Evolutionary conservation across 495 filamentous ascomycete species (phyloP).

Genomic region (Paragyromitra xinjiangensis): DNA sequence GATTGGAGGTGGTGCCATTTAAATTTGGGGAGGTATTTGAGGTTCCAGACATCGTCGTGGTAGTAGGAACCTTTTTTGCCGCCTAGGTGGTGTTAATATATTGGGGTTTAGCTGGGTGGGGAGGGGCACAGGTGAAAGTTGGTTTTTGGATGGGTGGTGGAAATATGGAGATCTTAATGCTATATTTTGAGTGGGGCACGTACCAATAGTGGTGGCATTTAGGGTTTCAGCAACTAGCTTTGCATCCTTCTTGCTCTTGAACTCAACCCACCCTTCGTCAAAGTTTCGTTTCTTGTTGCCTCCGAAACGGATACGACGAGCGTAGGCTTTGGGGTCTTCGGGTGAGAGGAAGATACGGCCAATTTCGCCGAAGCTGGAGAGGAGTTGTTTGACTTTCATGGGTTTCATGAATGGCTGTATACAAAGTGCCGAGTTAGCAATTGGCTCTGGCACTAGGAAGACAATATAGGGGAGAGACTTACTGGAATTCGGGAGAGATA

Average conservation of each 20-base stretch:
- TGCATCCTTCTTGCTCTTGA: slow-evolving; percentile 76
- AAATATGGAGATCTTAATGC: background rate
- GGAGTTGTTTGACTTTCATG: slow-evolving; percentile 75
- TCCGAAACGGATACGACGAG: slow-evolving; percentile 69
- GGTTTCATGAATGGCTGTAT: slow-evolving; percentile 86
- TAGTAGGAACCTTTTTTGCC: slow-evolving; percentile 90
- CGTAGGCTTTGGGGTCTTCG: slow-evolving; percentile 71
- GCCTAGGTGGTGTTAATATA: slow-evolving; percentile 59
- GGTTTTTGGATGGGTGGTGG: too few relatives aligned
- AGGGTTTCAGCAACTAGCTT: slow-evolving; percentile 84
- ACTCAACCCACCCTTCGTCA: slow-evolving; percentile 95
- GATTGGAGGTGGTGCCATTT: slow-evolving; percentile 76
- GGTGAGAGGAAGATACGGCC: slow-evolving; percentile 88
- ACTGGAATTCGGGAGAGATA: slow-evolving; percentile 88
- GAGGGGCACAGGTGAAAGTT: background rate
- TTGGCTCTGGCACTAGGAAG: background rate
- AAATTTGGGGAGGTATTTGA: slow-evolving; percentile 83
- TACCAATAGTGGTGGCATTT: slow-evolving; percentile 75
- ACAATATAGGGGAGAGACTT: slow-evolving; percentile 1
- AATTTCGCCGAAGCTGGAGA: slow-evolving; percentile 80
- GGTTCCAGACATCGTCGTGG: slow-evolving; percentile 90
- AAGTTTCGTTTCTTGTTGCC: slow-evolving; percentile 89
- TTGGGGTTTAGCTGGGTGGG: background rate
- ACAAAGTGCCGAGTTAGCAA: background rate
- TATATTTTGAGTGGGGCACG: background rate